These are phyloP conservation scores for Falciphora oryzae DNA, from an alignment of 2,329 filamentous ascomycete genomes.

Conservation along the genomic window DNA sequence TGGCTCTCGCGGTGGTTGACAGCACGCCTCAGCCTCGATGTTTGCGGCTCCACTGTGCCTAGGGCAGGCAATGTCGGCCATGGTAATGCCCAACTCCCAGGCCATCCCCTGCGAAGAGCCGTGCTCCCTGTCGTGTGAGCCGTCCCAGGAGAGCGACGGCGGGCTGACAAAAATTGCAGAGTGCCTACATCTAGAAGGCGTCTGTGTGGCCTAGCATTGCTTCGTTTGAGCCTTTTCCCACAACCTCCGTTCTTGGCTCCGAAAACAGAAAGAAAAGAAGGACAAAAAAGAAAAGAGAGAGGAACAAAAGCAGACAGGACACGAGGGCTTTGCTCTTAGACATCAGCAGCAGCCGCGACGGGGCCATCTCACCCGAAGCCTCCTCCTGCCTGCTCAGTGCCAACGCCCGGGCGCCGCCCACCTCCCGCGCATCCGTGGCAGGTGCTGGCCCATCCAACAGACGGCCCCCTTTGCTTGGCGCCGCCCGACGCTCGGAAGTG, in stretches of 20 bases:
- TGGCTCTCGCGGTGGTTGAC: not conserved
- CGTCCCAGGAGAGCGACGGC: not conserved
- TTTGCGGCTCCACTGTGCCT: not conserved
- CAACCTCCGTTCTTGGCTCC: too few relatives aligned
- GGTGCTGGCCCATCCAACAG: not conserved
- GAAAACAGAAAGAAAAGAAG: constrained; percentile 9
- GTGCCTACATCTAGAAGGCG: not conserved
- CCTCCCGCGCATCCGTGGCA: not conserved
- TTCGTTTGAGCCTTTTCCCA: too few relatives aligned
- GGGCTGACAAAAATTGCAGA: not conserved
- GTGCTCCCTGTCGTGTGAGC: not conserved
- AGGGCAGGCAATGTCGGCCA: not conserved
- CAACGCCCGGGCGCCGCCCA: not conserved
- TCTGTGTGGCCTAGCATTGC: too few relatives aligned
- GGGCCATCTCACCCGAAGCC: not conserved
- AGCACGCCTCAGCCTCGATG: not conserved
- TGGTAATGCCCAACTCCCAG: not conserved
- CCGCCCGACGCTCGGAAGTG: not conserved
- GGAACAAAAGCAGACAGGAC: not conserved
- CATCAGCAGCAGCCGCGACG: not conserved
- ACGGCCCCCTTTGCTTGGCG: not conserved
- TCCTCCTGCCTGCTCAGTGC: not conserved
- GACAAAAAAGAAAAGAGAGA: not conserved
- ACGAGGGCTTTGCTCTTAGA: not conserved
- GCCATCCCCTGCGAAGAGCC: not conserved